Percentiles rank a stretch among this genome's conserved stretches.
Conservation (phyloP, 2,329 filamentous ascomycete species). For the Fusarium vanettenii region DNA sequence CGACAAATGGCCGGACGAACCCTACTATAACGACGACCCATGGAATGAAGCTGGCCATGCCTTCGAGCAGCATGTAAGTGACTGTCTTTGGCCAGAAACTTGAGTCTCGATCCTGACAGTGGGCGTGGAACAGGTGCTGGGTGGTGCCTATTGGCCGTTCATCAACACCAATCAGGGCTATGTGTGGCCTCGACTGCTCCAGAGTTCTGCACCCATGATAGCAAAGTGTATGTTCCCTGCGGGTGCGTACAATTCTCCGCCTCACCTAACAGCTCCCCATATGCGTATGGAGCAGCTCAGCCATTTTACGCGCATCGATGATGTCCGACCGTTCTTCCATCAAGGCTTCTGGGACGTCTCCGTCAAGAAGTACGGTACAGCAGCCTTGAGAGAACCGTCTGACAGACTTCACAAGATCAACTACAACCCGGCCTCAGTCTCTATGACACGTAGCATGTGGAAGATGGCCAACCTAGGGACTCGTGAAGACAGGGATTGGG, state of each 20-base stretch:
- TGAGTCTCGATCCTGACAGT: background rate
- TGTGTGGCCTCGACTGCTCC: constrained; percentile 23
- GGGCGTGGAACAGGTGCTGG: constrained; percentile 29
- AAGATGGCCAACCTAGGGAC: background rate
- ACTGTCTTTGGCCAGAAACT: background rate
- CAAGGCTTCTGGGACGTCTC: constrained; percentile 43
- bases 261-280: constrained; percentile 3
- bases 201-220: constrained; percentile 21
- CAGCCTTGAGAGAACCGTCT: constrained; percentile 31
- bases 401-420: constrained; percentile 33
- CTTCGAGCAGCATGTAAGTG: constrained; percentile 35
- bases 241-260: background rate
- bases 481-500: background rate
- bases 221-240: background rate
- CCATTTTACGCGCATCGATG: constrained; percentile 26
- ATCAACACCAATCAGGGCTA: background rate
- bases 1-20: constrained; percentile 13
- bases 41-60: constrained; percentile 38
- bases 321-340: constrained; percentile 34
- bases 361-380: constrained; percentile 39
- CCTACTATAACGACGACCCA: constrained; percentile 41
- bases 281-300: constrained; percentile 1
- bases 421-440: constrained; percentile 19
- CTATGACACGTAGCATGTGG: background rate
- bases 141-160: constrained; percentile 36